phyloP scores from a whole-genome alignment of 208 protist genomes.

The Tritrichomonas musculus region DNA sequence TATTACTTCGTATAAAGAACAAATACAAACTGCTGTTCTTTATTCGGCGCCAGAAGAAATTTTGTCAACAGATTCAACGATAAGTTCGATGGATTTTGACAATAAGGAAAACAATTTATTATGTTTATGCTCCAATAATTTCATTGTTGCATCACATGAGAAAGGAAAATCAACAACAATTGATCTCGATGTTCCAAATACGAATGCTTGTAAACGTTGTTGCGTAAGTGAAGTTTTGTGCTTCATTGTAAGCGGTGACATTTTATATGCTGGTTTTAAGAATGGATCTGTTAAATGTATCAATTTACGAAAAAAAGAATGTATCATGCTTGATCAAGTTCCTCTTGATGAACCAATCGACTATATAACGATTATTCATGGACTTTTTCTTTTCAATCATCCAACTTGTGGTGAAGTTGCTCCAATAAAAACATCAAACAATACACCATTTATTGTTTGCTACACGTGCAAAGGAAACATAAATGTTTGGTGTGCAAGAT shows the following conservation, averaged over 20 bases:
- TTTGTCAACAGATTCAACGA: not conserved
- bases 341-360: not conserved
- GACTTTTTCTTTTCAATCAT: not conserved
- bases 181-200: not conserved
- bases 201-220: not conserved
- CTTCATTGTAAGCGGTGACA: not conserved
- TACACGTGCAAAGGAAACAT: not conserved
- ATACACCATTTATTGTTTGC: not conserved
- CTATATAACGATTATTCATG: not conserved
- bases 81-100: not conserved
- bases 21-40: not conserved
- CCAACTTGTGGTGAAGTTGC: not conserved
- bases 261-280: not conserved
- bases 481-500: constrained; percentile 6
- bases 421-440: not conserved
- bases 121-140: not conserved
- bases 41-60: not conserved
- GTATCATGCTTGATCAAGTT: not conserved
- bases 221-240: not conserved
- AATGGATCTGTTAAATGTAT: constrained; percentile 2
- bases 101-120: not conserved
- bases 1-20: constrained; percentile 1
- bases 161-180: not conserved
- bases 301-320: not conserved
- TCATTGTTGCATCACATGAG: not conserved